Base-by-base conservation (phyloP, 2,329 filamentous ascomycete species). In the Nigrograna mackinnonii region DNA sequence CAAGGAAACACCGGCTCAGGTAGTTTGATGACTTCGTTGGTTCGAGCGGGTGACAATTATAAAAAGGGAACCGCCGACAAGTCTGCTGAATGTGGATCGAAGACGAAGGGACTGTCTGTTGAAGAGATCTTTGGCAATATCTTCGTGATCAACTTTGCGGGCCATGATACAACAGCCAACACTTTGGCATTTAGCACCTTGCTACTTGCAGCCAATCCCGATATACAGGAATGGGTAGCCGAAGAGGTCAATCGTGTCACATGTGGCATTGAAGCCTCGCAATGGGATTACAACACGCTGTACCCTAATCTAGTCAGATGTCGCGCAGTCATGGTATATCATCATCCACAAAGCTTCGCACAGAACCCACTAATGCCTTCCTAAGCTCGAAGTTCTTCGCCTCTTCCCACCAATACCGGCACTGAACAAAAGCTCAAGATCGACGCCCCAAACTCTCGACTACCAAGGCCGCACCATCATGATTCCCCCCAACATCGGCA, bases 151-250 rank as follows among this genome's bases (percentile, higher is more conserved):
- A 77, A 74, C 35, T 64, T 79, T 37, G 77, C 77, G 0, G 77
- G 77, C 0, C 75, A 79, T 43, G 77, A 80, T 43, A 79, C 76
- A 0, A 76, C 75, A 0, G 73, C 76, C 1, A 70, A 75, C 20
- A 71, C 70, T 0, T 52, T 79, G 5, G 66, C 68, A 1, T 78
- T 70, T 38, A 58, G 67, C 1, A 53, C 76, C 1, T 54, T 70
- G 5, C 69, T 76, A 6, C 62, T 80, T 2, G 75, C 77, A 2
- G 63, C 68, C 0, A 47, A 75, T 30, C 74, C 70, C 0, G 57
- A 69, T 3, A 66, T 74, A 2, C 77, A 79, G 44, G 64, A 71
- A 3, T 78, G 73, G 74, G 35, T 76, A 0, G 54, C 62, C 0
- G 66, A 75, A 37, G 75, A 76, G 38, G 53, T 76, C 5, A 24